These are phyloP conservation scores for Ophiostoma triangulosporum DNA, from an alignment of 2,329 filamentous ascomycete genomes.

Conservation along the genomic window DNA sequence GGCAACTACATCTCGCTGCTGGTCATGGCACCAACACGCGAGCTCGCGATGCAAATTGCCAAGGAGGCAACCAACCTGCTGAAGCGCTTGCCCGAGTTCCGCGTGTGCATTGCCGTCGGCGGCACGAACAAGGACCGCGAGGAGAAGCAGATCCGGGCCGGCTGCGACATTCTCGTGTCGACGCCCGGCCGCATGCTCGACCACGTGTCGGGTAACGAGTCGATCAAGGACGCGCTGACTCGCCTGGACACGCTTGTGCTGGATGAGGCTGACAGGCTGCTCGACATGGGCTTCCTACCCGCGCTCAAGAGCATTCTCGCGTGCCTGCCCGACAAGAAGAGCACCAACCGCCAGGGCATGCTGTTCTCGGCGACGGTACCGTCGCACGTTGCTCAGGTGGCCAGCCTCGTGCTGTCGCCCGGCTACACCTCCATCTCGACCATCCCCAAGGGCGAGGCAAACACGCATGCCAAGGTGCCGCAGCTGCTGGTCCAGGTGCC, in stretches of 20 bases:
- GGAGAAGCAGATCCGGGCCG: constrained; percentile 54
- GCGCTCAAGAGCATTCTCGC: constrained; percentile 64
- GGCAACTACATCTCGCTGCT: constrained; percentile 39
- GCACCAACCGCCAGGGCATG: constrained; percentile 54
- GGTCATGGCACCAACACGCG: constrained; percentile 58
- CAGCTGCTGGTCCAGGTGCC: constrained; percentile 57
- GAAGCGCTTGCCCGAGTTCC: constrained; percentile 59
- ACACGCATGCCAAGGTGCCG: constrained; percentile 63
- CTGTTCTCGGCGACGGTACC: constrained; percentile 79
- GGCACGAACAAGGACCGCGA: constrained; percentile 62
- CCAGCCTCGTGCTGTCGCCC: constrained; percentile 51
- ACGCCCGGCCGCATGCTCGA: constrained; percentile 70
- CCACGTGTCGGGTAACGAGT: constrained; percentile 61
- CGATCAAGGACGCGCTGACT: constrained; percentile 51
- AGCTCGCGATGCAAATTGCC: constrained; percentile 56
- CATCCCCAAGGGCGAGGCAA: constrained; percentile 58
- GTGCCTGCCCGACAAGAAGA: constrained; percentile 48
- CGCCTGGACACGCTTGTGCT: constrained; percentile 66
- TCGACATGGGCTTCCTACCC: constrained; percentile 76
- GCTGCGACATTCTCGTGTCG: constrained; percentile 68
- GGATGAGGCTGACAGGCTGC: constrained; percentile 68
- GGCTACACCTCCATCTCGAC: constrained; percentile 74
- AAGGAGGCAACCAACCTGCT: constrained; percentile 59
- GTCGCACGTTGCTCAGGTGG: constrained; percentile 63
- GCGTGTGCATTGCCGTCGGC: constrained; percentile 66